Evolutionary conservation across 805 yeast genomes (phyloP).

Genomic region (Candida awuae): DNA sequence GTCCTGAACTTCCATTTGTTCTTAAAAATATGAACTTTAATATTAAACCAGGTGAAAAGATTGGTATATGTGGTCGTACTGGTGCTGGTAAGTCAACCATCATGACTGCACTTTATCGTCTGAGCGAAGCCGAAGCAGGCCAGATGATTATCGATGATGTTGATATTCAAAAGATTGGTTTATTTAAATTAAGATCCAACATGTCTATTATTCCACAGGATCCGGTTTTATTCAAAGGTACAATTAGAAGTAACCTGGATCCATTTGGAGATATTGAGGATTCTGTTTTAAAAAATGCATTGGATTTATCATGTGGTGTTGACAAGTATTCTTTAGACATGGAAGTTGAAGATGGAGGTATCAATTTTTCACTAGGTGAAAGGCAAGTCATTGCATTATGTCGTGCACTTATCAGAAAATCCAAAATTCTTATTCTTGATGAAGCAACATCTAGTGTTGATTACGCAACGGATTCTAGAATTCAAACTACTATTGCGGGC

Average conservation of each 20-base stretch:
- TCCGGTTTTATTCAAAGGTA: conserved; percentile 76
- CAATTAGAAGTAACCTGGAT: conserved; percentile 68
- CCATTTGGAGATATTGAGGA: conserved; percentile 59
- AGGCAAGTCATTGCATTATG: conserved; percentile 75
- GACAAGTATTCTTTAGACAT: conserved; percentile 34
- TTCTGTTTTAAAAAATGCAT: conserved; percentile 57
- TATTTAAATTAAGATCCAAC: conserved; percentile 60
- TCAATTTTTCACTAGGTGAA: conserved; percentile 69
- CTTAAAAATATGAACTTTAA: conserved; percentile 37
- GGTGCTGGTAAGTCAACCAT: conserved; percentile 79
- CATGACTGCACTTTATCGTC: conserved; percentile 54
- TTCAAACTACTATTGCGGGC: conserved; percentile 61
- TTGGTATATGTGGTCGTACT: conserved; percentile 85
- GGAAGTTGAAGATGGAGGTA: conserved; percentile 57
- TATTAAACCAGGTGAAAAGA: conserved; percentile 52
- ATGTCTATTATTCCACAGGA: conserved; percentile 85
- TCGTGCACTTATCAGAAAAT: conserved; percentile 68
- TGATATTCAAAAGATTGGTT: conserved; percentile 56
- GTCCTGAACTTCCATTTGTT: conserved; percentile 55
- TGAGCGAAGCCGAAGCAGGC: conserved; percentile 46
- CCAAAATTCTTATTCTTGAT: conserved; percentile 71
- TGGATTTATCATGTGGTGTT: conserved; percentile 37
- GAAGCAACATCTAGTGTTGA: conserved; percentile 82
- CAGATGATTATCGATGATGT: conserved; percentile 66
- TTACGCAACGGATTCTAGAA: conserved; percentile 74